Percentiles rank a stretch among this genome's conserved stretches.
Conservation (phyloP, 163 green algal species). For the Coccomyxa subellipsoidea region DNA sequence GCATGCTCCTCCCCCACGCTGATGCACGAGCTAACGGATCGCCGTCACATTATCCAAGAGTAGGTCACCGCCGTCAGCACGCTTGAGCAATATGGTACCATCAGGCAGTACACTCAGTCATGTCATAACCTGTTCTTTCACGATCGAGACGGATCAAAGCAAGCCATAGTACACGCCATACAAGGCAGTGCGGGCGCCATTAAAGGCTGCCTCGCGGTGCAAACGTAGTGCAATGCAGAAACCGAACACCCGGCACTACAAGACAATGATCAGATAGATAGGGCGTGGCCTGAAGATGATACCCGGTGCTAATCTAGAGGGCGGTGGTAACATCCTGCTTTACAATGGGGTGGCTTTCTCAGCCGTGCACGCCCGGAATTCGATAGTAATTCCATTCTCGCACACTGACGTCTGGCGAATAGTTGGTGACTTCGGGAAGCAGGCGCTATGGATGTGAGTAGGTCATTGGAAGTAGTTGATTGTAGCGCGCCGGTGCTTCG, state of each 20-base stretch:
- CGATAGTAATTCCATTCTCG: neutral
- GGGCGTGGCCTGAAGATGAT: neutral
- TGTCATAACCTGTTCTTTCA: too few species aligned
- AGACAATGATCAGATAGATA: too few species aligned
- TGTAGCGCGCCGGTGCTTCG: neutral
- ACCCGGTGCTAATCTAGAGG: neutral
- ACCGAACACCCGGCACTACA: neutral
- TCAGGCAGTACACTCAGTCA: too few species aligned
- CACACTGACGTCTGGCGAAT: slow-evolving; percentile 4
- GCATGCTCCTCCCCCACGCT: too few species aligned
- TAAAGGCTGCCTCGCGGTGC: too few species aligned
- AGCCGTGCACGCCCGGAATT: neutral
- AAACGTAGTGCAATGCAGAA: neutral
- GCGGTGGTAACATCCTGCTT: neutral
- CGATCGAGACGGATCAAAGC: too few species aligned
- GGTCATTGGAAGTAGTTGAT: neutral
- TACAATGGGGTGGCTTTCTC: neutral
- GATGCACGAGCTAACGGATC: too few species aligned
- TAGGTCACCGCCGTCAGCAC: too few species aligned
- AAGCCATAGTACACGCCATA: too few species aligned
- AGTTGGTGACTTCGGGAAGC: slow-evolving; percentile 7
- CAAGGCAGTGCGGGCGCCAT: too few species aligned
- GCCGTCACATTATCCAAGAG: too few species aligned
- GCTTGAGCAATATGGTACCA: too few species aligned
- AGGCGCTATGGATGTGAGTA: slow-evolving; percentile 20